A percentile compares a stretch with the other conserved stretches of the same genome.
Conservation (phyloP, 345 rosid species). For the Stellera chamaejasme region DNA sequence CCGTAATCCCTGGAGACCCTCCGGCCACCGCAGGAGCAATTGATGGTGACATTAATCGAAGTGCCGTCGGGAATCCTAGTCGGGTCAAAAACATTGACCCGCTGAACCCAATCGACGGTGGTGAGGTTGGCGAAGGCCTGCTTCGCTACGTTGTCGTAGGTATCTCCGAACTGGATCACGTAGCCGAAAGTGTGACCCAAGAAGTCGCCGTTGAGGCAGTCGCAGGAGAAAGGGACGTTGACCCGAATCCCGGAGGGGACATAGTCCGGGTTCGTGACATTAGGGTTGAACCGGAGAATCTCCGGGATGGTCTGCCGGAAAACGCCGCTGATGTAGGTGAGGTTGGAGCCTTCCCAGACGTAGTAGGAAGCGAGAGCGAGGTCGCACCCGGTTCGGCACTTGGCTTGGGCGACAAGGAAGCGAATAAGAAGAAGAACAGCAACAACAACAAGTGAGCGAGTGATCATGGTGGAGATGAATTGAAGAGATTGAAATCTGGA, state of each 20-base stretch:
- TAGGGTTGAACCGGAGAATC: conserved; percentile 28
- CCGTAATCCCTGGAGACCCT: conserved; percentile 32
- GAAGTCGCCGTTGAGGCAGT: conserved; percentile 39
- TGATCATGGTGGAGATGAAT: conserved; percentile 1
- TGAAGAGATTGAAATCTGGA: conserved; percentile 1
- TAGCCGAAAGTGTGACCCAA: conserved; percentile 42
- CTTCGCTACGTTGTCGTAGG: conserved; percentile 19
- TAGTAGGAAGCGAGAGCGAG: conserved; percentile 39
- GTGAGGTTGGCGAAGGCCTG: conserved; percentile 31
- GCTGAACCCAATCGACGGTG: conserved; percentile 30
- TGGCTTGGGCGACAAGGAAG: conserved; percentile 16
- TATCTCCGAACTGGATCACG: conserved; percentile 20
- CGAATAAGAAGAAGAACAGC: conserved; percentile 5
- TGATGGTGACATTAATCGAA: conserved; percentile 35
- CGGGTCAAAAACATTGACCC: conserved; percentile 27
- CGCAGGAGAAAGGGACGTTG: conserved; percentile 36
- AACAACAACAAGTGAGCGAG: not conserved
- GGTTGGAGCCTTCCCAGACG: conserved; percentile 26
- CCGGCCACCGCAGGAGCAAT: conserved; percentile 40
- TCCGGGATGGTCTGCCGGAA: conserved; percentile 15
- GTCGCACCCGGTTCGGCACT: conserved; percentile 30
- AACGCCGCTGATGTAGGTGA: conserved; percentile 32
- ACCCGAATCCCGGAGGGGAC: conserved; percentile 15
- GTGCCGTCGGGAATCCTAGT: conserved; percentile 17
- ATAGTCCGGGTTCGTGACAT: conserved; percentile 14